Evolutionary conservation across 2,329 filamentous ascomycete genomes (phyloP).

Genomic region (Colletotrichum costaricense): DNA sequence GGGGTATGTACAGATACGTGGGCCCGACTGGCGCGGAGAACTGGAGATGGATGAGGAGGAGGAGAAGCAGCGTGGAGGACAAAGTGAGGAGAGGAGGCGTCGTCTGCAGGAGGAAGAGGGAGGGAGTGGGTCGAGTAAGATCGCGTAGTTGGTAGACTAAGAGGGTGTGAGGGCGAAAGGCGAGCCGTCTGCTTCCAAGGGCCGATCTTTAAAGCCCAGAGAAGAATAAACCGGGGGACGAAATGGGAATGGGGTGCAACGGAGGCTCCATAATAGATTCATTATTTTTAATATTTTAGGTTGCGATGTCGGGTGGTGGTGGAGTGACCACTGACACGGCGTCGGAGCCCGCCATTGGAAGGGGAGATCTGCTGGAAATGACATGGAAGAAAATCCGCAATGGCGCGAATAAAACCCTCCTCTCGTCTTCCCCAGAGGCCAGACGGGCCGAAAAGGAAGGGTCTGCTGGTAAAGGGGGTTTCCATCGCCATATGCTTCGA

Average conservation of each 20-base stretch:
- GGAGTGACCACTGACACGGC: conserved; percentile 22
- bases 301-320: conserved; percentile 27
- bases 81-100: conserved; percentile 4
- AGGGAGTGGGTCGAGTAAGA: conserved; percentile 33
- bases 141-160: conserved; percentile 7
- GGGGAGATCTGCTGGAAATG: conserved; percentile 2
- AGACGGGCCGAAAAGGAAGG: too few species aligned
- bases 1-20: conserved; percentile 33
- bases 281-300: conserved; percentile 17
- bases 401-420: not conserved
- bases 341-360: conserved; percentile 15
- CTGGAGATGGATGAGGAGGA: conserved; percentile 26
- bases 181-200: conserved; percentile 19
- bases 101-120: conserved; percentile 29
- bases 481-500: too few species aligned
- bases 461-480: too few species aligned
- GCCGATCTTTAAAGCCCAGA: conserved; percentile 33
- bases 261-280: conserved; percentile 22
- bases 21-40: conserved; percentile 24
- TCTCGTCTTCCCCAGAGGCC: not conserved
- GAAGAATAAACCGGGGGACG: conserved; percentile 10
- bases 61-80: not conserved
- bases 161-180: not conserved
- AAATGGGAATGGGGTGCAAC: conserved; percentile 26
- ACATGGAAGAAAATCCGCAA: not conserved